Evolutionary conservation across 331 rosid genomes (phyloP).

Genomic region (Cucumis variabilis): DNA sequence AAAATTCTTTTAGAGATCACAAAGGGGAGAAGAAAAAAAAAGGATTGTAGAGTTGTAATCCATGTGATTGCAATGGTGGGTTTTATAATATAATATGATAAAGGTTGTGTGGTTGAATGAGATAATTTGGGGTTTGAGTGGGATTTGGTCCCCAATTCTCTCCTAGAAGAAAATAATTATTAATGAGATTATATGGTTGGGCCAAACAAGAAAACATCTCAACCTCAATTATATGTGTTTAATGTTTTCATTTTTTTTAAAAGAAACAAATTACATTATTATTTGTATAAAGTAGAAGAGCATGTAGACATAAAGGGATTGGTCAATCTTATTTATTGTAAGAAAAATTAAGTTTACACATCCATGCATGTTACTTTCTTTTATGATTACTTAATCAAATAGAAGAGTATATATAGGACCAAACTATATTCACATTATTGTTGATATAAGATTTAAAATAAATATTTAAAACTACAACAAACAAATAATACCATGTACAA

Average conservation of each 20-base stretch:
- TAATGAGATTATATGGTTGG: neutral
- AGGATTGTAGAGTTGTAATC: neutral
- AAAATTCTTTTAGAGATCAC: neutral
- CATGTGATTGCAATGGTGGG: constrained; percentile 24
- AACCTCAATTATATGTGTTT: constrained; percentile 3
- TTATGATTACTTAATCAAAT: neutral
- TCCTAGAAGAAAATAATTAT: neutral
- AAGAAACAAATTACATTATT: constrained; percentile 6
- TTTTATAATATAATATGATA: neutral
- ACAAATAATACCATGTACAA: neutral
- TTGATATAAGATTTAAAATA: neutral
- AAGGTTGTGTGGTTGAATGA: neutral
- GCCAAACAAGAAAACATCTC: neutral
- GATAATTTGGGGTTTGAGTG: constrained; percentile 13
- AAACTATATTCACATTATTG: no score
- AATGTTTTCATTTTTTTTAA: neutral
- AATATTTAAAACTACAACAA: neutral
- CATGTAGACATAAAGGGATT: constrained; percentile 13
- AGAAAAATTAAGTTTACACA: neutral
- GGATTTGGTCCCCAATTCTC: constrained; percentile 18
- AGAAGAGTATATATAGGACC: no score
- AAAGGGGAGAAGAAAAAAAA: neutral
- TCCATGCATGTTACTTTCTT: neutral
- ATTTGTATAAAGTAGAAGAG: neutral
- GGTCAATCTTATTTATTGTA: neutral